A percentile compares a stretch with the other conserved stretches of the same genome.
phyloP scores from a whole-genome alignment of 2,329 filamentous ascomycete genomes.

The Pyricularia pennisetigena region DNA sequence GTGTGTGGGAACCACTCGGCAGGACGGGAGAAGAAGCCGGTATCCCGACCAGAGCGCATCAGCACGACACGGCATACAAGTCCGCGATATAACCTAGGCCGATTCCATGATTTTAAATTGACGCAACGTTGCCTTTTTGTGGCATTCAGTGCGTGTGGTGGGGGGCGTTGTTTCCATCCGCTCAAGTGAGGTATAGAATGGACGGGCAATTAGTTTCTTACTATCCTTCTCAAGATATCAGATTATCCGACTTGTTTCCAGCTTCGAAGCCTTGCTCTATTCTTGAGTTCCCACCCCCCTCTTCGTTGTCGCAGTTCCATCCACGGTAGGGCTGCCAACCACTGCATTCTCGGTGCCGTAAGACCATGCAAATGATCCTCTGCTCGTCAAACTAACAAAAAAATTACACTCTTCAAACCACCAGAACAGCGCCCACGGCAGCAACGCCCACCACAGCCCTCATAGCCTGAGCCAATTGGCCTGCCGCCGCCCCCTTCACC shows the following conservation, averaged over 20 bases:
- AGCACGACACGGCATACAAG: background rate
- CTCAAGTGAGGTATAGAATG: background rate
- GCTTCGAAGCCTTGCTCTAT: background rate
- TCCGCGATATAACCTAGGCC: background rate
- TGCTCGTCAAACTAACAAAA: background rate
- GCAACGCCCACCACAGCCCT: background rate
- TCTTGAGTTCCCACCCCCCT: background rate
- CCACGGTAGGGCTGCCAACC: background rate
- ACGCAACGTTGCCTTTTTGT: background rate
- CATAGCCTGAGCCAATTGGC: background rate
- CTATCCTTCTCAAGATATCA: background rate
- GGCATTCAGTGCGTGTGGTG: background rate
- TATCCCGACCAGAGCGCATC: background rate
- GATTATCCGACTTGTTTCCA: background rate
- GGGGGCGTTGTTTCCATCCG: background rate
- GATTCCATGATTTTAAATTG: background rate
- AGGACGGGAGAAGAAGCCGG: background rate
- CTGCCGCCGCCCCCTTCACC: background rate
- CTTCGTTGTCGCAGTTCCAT: background rate
- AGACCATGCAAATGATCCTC: background rate
- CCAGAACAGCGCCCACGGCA: background rate
- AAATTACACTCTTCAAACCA: background rate
- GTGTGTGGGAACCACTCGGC: background rate
- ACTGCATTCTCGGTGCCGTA: background rate
- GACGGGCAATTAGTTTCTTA: background rate